Percentiles rank a stretch among this genome's conserved stretches.
phyloP scores from a whole-genome alignment of 2,329 filamentous ascomycete species.

The Fusarium sp. region DNA sequence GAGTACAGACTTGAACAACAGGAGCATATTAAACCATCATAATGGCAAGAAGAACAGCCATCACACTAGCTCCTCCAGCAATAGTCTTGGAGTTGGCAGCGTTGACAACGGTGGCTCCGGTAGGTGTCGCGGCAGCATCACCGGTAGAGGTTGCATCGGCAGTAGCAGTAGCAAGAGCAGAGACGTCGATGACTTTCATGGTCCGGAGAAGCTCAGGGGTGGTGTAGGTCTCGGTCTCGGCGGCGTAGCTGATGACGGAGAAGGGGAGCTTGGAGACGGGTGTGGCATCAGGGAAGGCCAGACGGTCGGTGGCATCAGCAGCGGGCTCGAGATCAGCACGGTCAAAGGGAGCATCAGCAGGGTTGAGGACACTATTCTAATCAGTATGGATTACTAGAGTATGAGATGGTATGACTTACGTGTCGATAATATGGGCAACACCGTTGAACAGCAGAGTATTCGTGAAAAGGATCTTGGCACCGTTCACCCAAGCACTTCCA shows the following conservation, averaged over 20 bases:
- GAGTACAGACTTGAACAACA: neutral
- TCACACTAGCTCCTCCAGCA: slow-evolving; percentile 14
- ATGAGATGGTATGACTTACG: slow-evolving; percentile 29
- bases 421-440: slow-evolving; percentile 52
- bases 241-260: slow-evolving; percentile 41
- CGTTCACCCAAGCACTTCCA: slow-evolving; percentile 51
- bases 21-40: slow-evolving; percentile 18
- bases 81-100: slow-evolving; percentile 24
- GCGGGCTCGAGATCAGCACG: slow-evolving; percentile 42
- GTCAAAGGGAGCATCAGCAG: slow-evolving; percentile 44
- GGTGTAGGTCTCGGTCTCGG: slow-evolving; percentile 45
- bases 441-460: slow-evolving; percentile 52
- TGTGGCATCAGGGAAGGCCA: slow-evolving; percentile 48
- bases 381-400: neutral
- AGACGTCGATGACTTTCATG: slow-evolving; percentile 40
- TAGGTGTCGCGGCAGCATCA: slow-evolving; percentile 1
- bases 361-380: slow-evolving; percentile 44
- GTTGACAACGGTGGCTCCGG: slow-evolving; percentile 24
- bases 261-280: slow-evolving; percentile 48
- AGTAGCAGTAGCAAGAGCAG: slow-evolving; percentile 17
- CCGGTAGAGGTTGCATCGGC: slow-evolving; percentile 3
- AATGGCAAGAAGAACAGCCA: slow-evolving; percentile 21
- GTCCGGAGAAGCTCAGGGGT: slow-evolving; percentile 49
- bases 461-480: slow-evolving; percentile 50
- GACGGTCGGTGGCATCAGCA: slow-evolving; percentile 42